phyloP scores from a whole-genome alignment of 108 stramenopile genomes.

The Stephanodiscus minutulus region DNA sequence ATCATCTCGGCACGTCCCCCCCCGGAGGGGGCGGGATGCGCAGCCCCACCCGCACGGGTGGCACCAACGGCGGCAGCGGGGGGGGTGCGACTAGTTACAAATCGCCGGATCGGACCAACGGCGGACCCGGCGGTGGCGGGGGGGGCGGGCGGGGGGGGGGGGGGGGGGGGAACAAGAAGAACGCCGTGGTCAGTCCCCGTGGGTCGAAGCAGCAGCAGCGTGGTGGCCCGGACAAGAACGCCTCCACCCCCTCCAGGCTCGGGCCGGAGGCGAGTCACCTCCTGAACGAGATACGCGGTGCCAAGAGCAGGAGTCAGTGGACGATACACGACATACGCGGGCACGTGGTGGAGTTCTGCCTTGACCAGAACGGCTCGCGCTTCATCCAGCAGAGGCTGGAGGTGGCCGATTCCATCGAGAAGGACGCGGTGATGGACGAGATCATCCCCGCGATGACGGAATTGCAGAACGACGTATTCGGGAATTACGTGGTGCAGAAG shows the following conservation, averaged over 20 bases:
- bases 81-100: constrained; percentile 9
- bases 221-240: constrained; percentile 46
- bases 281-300: constrained; percentile 72
- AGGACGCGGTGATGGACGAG: constrained; percentile 84
- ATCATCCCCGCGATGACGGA: constrained; percentile 75
- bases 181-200: constrained; percentile 26
- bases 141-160: constrained; percentile 11
- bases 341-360: constrained; percentile 90
- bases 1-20: background rate
- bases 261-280: constrained; percentile 53
- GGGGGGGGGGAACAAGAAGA: constrained; percentile 31
- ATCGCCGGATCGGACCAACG: constrained; percentile 9
- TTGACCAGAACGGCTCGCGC: constrained; percentile 97
- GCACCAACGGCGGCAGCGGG: constrained; percentile 4
- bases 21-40: constrained; percentile 10
- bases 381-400: constrained; percentile 97
- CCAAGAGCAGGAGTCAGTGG: constrained; percentile 80
- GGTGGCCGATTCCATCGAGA: constrained; percentile 76
- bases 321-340: constrained; percentile 70
- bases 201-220: constrained; percentile 19
- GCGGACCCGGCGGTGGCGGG: background rate
- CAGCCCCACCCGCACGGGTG: constrained; percentile 6
- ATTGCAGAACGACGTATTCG: constrained; percentile 90
- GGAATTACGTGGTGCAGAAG: constrained; percentile 97
- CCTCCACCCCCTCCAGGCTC: constrained; percentile 36